A percentile compares a stretch with the other conserved stretches of the same genome.
These are phyloP conservation scores for Ceratocystis papillata DNA, from an alignment of 2,329 filamentous ascomycete species.

Conservation along the genomic window DNA sequence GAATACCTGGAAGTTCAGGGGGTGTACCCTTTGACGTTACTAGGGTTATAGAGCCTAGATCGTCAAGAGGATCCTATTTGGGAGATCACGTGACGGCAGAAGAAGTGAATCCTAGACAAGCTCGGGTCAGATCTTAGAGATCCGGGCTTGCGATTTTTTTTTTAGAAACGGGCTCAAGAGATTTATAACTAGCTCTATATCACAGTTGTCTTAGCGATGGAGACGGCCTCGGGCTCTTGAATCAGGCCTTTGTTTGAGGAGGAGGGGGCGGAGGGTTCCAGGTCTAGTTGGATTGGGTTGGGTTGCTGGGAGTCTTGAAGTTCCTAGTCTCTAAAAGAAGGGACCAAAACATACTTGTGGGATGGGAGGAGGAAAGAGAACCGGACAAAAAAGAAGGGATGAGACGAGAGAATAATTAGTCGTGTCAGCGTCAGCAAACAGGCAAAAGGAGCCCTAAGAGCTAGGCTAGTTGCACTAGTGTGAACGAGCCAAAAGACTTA, in stretches of 20 bases:
- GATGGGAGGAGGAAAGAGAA: background rate
- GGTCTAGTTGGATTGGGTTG: background rate
- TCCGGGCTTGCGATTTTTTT: background rate
- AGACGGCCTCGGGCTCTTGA: background rate
- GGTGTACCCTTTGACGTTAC: background rate
- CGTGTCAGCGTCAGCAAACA: background rate
- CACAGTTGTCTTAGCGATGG: background rate
- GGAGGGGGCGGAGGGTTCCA: background rate
- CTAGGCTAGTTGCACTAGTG: background rate
- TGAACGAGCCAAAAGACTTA: background rate
- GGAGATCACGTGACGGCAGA: background rate
- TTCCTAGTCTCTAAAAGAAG: too few relatives aligned
- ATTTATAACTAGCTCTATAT: slow-evolving; percentile 1
- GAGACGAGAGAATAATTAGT: too few relatives aligned
- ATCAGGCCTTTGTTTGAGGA: background rate
- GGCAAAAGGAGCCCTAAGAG: background rate
- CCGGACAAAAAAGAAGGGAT: background rate
- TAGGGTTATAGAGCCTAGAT: slow-evolving; percentile 13
- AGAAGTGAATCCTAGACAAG: background rate
- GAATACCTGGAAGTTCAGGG: background rate
- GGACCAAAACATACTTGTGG: too few relatives aligned
- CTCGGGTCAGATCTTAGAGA: slow-evolving; percentile 1
- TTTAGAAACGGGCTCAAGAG: background rate
- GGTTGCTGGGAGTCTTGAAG: background rate
- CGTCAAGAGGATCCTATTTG: background rate